phyloP scores from a whole-genome alignment of 2,329 filamentous ascomycete genomes.

The Stemphylium vesicarium region DNA sequence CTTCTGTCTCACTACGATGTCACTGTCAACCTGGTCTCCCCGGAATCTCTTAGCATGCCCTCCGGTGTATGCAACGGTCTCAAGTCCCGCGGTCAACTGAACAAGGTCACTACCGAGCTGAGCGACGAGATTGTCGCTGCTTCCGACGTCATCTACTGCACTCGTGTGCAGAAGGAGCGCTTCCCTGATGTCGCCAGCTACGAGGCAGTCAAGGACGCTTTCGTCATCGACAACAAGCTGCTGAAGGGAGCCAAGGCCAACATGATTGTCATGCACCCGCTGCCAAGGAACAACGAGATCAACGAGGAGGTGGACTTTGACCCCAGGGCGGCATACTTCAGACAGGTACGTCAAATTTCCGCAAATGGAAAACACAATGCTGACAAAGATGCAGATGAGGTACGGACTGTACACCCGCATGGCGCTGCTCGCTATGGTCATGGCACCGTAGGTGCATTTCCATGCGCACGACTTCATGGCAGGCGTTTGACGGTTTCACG shows the following conservation, averaged over 20 bases:
- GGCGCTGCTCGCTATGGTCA: conserved; percentile 92
- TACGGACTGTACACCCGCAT: conserved; percentile 98
- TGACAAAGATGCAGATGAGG: conserved; percentile 75
- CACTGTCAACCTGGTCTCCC: conserved; percentile 87
- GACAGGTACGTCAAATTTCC: conserved; percentile 75
- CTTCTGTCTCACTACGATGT: conserved; percentile 96
- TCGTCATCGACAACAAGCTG: conserved; percentile 88
- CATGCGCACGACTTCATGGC: conserved; percentile 12
- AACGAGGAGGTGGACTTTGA: conserved; percentile 97
- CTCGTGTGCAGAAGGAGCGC: conserved; percentile 93
- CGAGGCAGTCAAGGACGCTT: conserved; percentile 84
- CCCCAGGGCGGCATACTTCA: conserved; percentile 94
- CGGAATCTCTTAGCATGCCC: conserved; percentile 78
- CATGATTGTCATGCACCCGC: conserved; percentile 94
- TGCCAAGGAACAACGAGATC: conserved; percentile 93
- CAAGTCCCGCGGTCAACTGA: conserved; percentile 74
- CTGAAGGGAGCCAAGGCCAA: conserved; percentile 89
- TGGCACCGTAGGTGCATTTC: conserved; percentile 60
- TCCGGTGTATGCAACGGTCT: conserved; percentile 75
- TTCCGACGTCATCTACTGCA: conserved; percentile 96
- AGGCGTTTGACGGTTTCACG: conserved; percentile 18
- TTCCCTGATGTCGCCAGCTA: conserved; percentile 84
- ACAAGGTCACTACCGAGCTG: conserved; percentile 75
- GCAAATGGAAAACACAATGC: conserved; percentile 23
- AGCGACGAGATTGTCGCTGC: conserved; percentile 85